A percentile compares a stretch with the other conserved stretches of the same genome.
phyloP scores from a whole-genome alignment of 2,329 filamentous ascomycete species.

The Botrytis galanthina region DNA sequence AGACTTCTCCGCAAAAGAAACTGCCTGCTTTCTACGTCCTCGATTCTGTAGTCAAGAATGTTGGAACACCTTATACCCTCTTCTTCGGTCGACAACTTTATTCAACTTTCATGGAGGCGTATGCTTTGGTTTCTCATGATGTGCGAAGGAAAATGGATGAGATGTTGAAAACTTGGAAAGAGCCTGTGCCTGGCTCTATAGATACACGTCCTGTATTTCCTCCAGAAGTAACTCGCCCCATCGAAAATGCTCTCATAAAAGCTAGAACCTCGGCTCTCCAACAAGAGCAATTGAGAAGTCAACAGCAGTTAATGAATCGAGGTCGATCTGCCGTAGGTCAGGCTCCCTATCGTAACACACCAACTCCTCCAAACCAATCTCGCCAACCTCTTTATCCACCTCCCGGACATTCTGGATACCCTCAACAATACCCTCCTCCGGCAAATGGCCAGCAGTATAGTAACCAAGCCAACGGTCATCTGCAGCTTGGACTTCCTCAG shows the following conservation, averaged over 20 bases:
- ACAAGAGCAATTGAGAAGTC: conserved; percentile 54
- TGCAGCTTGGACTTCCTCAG: conserved; percentile 33
- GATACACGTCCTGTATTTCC: conserved; percentile 92
- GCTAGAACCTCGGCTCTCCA: conserved; percentile 62
- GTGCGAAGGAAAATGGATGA: conserved; percentile 92
- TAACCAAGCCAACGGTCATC: conserved; percentile 26
- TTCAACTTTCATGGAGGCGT: conserved; percentile 94
- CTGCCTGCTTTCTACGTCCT: conserved; percentile 95
- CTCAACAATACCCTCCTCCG: conserved; percentile 36
- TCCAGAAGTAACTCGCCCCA: conserved; percentile 79
- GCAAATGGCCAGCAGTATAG: conserved; percentile 30
- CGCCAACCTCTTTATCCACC: conserved; percentile 42
- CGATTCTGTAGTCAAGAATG: conserved; percentile 98
- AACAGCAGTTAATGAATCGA: conserved; percentile 54
- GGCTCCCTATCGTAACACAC: conserved; percentile 66
- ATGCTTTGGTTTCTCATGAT: conserved; percentile 78
- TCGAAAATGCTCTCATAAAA: conserved; percentile 91
- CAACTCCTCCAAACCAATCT: conserved; percentile 63
- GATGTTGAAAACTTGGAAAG: conserved; percentile 97
- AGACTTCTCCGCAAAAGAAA: conserved; percentile 88
- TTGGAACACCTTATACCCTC: conserved; percentile 93
- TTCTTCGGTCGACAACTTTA: conserved; percentile 92
- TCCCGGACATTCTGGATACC: conserved; percentile 36
- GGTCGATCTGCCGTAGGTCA: conserved; percentile 51
- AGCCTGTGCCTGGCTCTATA: conserved; percentile 89